Percentiles rank a stretch among this genome's conserved stretches.
phyloP scores from a whole-genome alignment of 176 grass and related monocot species.

The Cenchrus fungigraminus region DNA sequence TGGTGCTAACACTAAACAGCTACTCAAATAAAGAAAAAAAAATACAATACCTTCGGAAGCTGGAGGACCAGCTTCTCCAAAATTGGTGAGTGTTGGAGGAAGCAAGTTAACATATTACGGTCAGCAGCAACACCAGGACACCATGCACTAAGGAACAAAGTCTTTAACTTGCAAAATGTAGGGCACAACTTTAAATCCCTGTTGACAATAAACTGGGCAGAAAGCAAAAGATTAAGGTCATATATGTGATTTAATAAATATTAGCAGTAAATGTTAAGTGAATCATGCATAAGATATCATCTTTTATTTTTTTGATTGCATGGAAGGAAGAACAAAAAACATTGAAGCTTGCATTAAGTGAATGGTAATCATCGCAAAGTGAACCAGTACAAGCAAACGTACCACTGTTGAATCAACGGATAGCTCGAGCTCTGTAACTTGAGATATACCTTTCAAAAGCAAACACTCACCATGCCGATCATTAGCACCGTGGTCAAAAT shows the following conservation, averaged over 20 bases:
- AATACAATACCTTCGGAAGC: background rate
- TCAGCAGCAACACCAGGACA: background rate
- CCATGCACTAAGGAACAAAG: background rate
- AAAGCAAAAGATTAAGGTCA: background rate
- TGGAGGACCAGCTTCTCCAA: slow-evolving; percentile 13
- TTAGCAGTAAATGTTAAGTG: too few relatives aligned
- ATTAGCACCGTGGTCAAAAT: background rate
- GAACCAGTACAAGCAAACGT: background rate
- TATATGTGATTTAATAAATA: background rate
- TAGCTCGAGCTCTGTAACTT: background rate
- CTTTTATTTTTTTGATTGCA: too few relatives aligned
- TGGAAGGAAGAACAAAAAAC: too few relatives aligned
- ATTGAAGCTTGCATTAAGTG: too few relatives aligned
- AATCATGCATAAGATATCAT: too few relatives aligned
- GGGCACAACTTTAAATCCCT: background rate
- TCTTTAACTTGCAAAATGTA: background rate
- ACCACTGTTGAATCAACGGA: background rate
- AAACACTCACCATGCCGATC: background rate
- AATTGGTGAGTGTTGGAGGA: slow-evolving; percentile 10
- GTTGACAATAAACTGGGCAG: background rate
- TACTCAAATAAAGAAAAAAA: background rate
- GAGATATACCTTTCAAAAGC: slow-evolving; percentile 1
- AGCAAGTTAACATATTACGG: background rate
- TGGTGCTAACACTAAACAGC: background rate
- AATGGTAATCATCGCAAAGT: background rate